Evolutionary conservation across 1,284 basidiomycete species (phyloP).

Genomic region (Ustilago sp.): DNA sequence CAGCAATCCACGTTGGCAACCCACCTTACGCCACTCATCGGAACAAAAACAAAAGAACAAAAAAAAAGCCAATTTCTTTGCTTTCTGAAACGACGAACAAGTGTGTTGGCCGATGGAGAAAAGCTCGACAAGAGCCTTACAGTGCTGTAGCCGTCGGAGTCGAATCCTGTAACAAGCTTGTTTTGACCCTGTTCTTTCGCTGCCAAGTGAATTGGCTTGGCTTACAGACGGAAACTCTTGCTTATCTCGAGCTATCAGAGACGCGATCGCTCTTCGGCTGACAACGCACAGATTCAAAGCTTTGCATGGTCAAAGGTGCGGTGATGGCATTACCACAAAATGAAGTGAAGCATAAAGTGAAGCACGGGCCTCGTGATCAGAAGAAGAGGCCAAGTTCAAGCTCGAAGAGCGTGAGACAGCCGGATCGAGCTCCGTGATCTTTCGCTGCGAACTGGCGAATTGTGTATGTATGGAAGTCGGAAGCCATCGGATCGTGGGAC

Average conservation of each 20-base stretch:
- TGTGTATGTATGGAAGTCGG: conserved; percentile 2
- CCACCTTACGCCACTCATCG: conserved; percentile 5
- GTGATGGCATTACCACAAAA: not conserved
- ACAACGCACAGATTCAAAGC: not conserved
- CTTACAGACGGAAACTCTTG: not conserved
- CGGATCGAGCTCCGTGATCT: not conserved
- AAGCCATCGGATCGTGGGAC: conserved; percentile 27
- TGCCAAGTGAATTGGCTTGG: not conserved
- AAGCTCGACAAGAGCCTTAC: not conserved
- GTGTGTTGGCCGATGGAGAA: not conserved
- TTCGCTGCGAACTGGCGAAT: not conserved
- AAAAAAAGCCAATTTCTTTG: not conserved
- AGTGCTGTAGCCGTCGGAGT: not conserved
- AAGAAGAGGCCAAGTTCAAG: not conserved
- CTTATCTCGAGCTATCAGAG: not conserved
- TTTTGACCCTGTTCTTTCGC: not conserved
- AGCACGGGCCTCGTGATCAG: conserved; percentile 4
- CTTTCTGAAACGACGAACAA: not conserved
- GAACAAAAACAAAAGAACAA: not conserved
- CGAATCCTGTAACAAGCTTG: not conserved
- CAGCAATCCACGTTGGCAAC: not conserved
- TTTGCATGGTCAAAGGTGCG: not conserved
- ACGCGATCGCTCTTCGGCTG: not conserved
- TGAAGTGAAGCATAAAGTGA: not conserved
- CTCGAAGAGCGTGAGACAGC: conserved; percentile 3